Evolutionary conservation across 1,284 basidiomycete species (phyloP), one percentile per base, ranked within the genome.

Genomic region (Xerocomus minutiporus): DNA sequence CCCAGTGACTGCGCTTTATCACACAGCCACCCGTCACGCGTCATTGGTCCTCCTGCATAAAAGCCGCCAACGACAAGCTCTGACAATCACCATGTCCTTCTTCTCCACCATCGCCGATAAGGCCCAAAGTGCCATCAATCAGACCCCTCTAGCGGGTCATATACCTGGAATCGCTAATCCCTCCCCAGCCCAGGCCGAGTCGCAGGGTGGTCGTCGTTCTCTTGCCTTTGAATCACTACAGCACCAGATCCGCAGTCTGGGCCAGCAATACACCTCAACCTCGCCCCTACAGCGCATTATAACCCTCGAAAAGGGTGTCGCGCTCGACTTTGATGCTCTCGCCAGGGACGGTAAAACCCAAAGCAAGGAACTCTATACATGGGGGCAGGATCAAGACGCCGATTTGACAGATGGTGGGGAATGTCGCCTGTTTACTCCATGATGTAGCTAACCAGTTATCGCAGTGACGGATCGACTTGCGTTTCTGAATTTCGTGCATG

Each of bases 281-380:
- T 74, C 75, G 4, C 84, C 86, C 5, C 66, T 82, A 0, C 86
- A 89, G 71, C 85, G 80, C 65, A 82, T 91, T 55, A 83, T 91
- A 57, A 91, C 89, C 0, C 72, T 79, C 8, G 78, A 81, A 67
- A 91, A 91, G 66, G 84, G 88, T 6, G 73, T 90, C 20, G 80
- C 83, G 23, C 76, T 91, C 58, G 86, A 88, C 65, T 78, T 80
- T 61, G 84, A 90, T 59, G 77, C 73, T 52, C 68, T 85, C 35
- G 73, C 82, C 5, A 78, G 83, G 57, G 82, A 89, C 62, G 64
- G 76, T 7, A 85, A 89, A 63, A 72, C 79, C 0, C 81, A 85
- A 63, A 88, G 85, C 75, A 91, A 91, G 68, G 88, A 91, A 58
- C 70, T 91, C 34, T 91, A 88, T 60, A 80, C 78, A 31, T 91